Evolutionary conservation across 2,329 filamentous ascomycete species (phyloP).

Genomic region (Aureobasidium sp.): DNA sequence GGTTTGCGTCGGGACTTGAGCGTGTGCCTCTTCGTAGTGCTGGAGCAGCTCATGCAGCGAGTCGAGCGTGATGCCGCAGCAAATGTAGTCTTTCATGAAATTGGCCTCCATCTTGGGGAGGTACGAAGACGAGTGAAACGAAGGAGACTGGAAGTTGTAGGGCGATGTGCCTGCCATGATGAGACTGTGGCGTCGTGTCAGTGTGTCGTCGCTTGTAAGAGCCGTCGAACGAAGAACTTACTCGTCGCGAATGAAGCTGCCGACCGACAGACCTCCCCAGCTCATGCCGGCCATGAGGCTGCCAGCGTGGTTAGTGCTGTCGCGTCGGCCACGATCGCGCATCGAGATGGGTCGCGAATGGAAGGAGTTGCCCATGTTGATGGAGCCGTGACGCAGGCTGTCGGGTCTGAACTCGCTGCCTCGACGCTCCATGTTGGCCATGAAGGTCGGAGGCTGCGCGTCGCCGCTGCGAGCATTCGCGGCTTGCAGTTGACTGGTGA

Average conservation of each 20-base stretch:
- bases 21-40: conserved; percentile 94
- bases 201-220: background rate
- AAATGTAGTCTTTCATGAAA: conserved; percentile 96
- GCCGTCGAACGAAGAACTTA: conserved; percentile 50
- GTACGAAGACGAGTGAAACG: conserved; percentile 93
- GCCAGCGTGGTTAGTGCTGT: conserved; percentile 49
- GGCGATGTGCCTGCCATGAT: conserved; percentile 97
- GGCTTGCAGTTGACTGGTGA: conserved; percentile 54
- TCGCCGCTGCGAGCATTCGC: conserved; percentile 21
- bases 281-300: conserved; percentile 75
- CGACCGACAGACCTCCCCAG: conserved; percentile 93
- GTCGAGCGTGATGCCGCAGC: conserved; percentile 81
- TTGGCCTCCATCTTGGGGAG: conserved; percentile 93
- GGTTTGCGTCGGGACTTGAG: conserved; percentile 46
- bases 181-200: conserved; percentile 52
- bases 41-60: conserved; percentile 91
- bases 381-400: conserved; percentile 48
- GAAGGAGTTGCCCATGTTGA: conserved; percentile 48
- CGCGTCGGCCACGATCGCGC: conserved; percentile 48
- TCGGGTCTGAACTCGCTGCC: conserved; percentile 32
- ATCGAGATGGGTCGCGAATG: conserved; percentile 56
- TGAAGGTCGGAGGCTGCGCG: background rate
- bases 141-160: conserved; percentile 78
- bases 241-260: conserved; percentile 97
- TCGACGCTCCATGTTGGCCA: conserved; percentile 19